Base-by-base conservation (phyloP, 306 rosid species). In the Cyamopsis tetragonoloba region DNA sequence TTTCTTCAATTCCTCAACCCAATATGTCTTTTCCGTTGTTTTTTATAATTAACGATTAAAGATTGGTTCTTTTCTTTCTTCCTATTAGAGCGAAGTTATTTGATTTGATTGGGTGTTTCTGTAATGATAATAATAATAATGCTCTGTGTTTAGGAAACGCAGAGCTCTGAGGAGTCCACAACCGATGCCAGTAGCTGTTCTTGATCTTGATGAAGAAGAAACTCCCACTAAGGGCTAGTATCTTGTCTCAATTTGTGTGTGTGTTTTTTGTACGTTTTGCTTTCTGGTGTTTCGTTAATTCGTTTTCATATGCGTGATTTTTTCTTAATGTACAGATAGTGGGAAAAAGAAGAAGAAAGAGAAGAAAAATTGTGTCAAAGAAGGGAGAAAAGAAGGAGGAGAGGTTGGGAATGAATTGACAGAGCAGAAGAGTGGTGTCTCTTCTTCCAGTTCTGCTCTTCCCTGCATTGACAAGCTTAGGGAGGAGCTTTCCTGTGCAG, bases 401-500 rank as follows among this genome's bases (percentile, higher is more conserved):
- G 42, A 2, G 44, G 64, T 6, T 18, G 65, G 31, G 75, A 66
- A 75, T 20, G 74, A 67, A 54, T 58, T 39, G 72, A 68, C 15
- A 11, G 65, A 73, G 50, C 28, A 80, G 73, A 79, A 62, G 27
- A 65, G 74, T 41, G 72, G 68, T 67, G 86, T 35, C 61, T 30
- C 82, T 15, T 68, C 77, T 20, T 7, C 41, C 30, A 68, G 53
- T 26, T 48, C 90, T n/a, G 54, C 63, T 31, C 84, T 88, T 61
- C 91, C 97, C 50, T 85, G 89, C 67, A 68, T 90, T 63, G 99
- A 95, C 60, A 95, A 85, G 77, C 96, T 95, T 0, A 86, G 83
- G 68, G 97, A 95, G 27, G 99, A 95, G 81, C 97, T 95, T 68
- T 90, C 97, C 39, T 95, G 99, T 59, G 99, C 96, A 0, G 99